Conservation (phyloP, 805 yeast species). For the Zygosaccharomyces rouxii region DNA sequence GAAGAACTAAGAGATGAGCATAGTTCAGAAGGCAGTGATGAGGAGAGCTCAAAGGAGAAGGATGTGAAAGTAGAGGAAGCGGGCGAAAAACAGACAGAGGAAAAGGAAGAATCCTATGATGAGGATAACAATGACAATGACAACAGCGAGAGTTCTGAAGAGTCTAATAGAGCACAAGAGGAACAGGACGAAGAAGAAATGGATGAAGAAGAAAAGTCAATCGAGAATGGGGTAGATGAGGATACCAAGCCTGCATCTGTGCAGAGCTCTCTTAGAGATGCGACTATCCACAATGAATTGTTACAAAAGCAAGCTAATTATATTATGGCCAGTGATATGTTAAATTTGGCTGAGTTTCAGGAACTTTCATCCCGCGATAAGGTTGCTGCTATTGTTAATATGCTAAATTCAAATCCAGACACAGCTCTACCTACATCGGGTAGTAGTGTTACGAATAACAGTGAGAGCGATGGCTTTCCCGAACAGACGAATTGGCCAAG, state of each 20-base stretch:
- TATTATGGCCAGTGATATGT: constrained; percentile 27
- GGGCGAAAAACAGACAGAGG: background rate
- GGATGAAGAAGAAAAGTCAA: background rate
- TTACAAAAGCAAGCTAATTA: constrained; percentile 32
- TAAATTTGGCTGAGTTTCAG: constrained; percentile 34
- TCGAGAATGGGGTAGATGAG: constrained; percentile 15
- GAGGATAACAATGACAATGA: constrained; percentile 1
- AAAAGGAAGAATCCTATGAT: constrained; percentile 14
- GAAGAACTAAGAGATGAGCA: constrained; percentile 5
- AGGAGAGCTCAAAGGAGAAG: constrained; percentile 13
- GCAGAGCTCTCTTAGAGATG: constrained; percentile 9
- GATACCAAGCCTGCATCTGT: constrained; percentile 8
- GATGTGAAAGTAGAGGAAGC: constrained; percentile 4
- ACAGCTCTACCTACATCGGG: constrained; percentile 40
- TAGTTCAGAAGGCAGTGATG: constrained; percentile 1
- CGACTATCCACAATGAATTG: constrained; percentile 24
- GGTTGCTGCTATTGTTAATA: constrained; percentile 26
- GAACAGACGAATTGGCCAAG: background rate
- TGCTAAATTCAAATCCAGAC: constrained; percentile 33
- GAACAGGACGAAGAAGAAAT: background rate
- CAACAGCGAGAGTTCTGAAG: constrained; percentile 4
- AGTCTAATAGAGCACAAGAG: constrained; percentile 4
- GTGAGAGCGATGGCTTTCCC: background rate
- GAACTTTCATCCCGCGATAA: constrained; percentile 36
- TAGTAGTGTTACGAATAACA: constrained; percentile 34